These are phyloP conservation scores for Populus pruinosa DNA, from an alignment of 345 rosid species.

Conservation along the genomic window DNA sequence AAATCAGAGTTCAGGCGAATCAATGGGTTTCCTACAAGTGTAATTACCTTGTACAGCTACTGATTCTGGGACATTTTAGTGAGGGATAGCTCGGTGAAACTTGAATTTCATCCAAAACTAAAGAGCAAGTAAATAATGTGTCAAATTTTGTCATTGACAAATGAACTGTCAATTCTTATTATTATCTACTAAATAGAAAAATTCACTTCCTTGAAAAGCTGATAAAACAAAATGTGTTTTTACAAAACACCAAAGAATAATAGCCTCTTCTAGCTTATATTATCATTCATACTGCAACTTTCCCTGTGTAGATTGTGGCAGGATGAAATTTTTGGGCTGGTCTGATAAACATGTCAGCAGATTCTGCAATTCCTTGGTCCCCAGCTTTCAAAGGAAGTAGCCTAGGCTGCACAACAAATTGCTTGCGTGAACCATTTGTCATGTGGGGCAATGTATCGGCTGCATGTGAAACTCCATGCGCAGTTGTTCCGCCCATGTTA, in stretches of 20 bases:
- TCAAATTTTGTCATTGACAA: neutral
- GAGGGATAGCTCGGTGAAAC: neutral
- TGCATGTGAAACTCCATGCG: conserved; percentile 39
- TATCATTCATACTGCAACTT: conserved; percentile 44
- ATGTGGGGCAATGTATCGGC: conserved; percentile 48
- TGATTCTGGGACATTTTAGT: neutral
- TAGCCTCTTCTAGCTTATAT: neutral
- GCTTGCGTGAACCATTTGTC: conserved; percentile 41
- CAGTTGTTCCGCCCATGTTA: conserved; percentile 35
- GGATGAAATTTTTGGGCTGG: conserved; percentile 45
- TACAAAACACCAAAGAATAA: no score
- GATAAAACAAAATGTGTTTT: no score
- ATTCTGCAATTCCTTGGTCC: conserved; percentile 49
- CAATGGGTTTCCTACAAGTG: neutral
- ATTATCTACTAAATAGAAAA: no score
- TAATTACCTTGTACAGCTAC: neutral
- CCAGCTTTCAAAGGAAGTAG: conserved; percentile 68
- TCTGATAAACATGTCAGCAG: conserved; percentile 45
- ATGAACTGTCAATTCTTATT: neutral
- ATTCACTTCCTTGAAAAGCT: neutral
- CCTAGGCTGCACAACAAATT: conserved; percentile 27
- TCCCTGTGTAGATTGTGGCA: conserved; percentile 42
- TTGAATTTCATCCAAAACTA: neutral
- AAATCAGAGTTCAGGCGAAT: no score
- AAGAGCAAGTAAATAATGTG: neutral